A percentile compares a stretch with the other conserved stretches of the same genome.
Conservation (phyloP, 2,329 filamentous ascomycete species). For the Pseudogymnoascus destructans region DNA sequence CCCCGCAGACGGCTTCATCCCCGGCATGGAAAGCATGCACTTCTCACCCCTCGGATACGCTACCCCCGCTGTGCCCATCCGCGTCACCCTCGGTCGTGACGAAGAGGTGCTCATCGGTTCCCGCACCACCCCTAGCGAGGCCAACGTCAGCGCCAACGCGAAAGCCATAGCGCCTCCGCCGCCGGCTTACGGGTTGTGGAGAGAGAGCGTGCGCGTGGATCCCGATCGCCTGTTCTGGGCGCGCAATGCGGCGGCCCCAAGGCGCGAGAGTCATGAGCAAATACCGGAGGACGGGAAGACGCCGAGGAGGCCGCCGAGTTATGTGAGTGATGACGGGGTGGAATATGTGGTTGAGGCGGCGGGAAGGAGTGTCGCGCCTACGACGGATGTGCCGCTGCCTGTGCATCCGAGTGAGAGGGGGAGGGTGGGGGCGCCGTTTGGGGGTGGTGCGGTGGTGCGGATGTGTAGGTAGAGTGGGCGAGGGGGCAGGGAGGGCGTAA, state of each 20-base stretch:
- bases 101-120: conserved; percentile 44
- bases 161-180: conserved; percentile 49
- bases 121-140: conserved; percentile 17
- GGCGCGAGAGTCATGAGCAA: conserved; percentile 15
- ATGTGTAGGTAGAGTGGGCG: conserved; percentile 7
- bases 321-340: conserved; percentile 62
- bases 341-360: conserved; percentile 57
- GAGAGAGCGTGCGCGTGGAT: conserved; percentile 69
- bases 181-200: conserved; percentile 77
- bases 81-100: conserved; percentile 60
- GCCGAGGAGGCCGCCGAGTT: conserved; percentile 52
- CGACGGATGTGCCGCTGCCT: conserved; percentile 32
- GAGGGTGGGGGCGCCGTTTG: conserved; percentile 20
- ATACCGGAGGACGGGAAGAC: conserved; percentile 9
- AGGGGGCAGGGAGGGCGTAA: background rate
- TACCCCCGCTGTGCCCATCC: conserved; percentile 60
- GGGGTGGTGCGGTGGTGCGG: conserved; percentile 20
- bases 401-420: conserved; percentile 37
- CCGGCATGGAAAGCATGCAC: conserved; percentile 32
- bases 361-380: conserved; percentile 42
- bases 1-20: conserved; percentile 24
- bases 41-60: conserved; percentile 50
- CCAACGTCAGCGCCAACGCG: conserved; percentile 39
- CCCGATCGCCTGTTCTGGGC: conserved; percentile 75
- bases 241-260: conserved; percentile 37